A percentile compares a stretch with the other conserved stretches of the same genome.
phyloP scores from a whole-genome alignment of 2,329 filamentous ascomycete species.

The Albophoma yamanashiensis region DNA sequence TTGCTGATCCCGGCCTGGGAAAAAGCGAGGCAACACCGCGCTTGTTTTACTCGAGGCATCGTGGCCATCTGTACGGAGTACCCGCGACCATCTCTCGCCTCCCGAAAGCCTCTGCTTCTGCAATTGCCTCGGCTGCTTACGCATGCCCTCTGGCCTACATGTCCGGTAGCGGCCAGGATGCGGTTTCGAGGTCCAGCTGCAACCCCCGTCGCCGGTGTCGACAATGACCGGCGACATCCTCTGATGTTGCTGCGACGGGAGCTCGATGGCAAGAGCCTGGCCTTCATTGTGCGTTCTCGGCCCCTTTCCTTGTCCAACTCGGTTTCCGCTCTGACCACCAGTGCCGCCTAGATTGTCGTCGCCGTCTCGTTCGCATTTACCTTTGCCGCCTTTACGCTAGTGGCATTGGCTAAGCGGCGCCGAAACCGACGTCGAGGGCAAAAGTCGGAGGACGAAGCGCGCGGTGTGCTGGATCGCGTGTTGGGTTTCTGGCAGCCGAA shows the following conservation, averaged over 20 bases:
- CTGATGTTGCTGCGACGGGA: background rate
- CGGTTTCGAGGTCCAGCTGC: background rate
- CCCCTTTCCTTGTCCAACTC: background rate
- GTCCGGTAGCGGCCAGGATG: background rate
- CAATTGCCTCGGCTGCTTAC: background rate
- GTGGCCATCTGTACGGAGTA: background rate
- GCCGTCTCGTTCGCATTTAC: background rate
- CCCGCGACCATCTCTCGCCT: background rate
- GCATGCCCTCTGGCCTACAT: background rate
- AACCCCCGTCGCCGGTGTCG: background rate
- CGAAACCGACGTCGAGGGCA: background rate
- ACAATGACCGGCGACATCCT: background rate
- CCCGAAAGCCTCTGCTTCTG: background rate
- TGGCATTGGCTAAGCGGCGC: slow-evolving; percentile 3
- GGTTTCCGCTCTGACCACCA: background rate
- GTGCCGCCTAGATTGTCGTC: background rate
- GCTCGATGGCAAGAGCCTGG: slow-evolving; percentile 1
- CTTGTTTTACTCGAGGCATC: background rate
- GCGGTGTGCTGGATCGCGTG: background rate
- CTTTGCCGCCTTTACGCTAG: background rate
- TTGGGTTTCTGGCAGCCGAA: background rate
- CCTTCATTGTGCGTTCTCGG: slow-evolving; percentile 6
- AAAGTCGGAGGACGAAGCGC: background rate
- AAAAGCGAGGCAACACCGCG: background rate
- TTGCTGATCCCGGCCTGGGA: background rate